A percentile compares a stretch with the other conserved stretches of the same genome.
These are phyloP conservation scores for Xylaria arbuscula DNA, from an alignment of 2,329 filamentous ascomycete species.

Conservation along the genomic window DNA sequence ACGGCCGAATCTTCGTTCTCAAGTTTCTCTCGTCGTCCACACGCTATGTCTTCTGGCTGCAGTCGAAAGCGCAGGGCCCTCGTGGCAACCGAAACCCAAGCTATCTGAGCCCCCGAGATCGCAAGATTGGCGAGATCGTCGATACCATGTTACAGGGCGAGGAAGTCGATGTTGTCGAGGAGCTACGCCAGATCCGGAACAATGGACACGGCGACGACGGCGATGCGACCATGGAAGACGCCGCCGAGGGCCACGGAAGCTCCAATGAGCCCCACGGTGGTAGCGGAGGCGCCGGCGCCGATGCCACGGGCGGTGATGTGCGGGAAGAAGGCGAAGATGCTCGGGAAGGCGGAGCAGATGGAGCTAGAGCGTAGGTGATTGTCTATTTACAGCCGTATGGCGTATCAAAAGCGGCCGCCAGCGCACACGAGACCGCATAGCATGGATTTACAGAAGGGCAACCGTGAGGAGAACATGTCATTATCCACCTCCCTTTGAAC, in stretches of 20 bases:
- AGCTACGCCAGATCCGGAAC: conserved; percentile 73
- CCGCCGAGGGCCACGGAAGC: conserved; percentile 73
- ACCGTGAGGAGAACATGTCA: conserved; percentile 30
- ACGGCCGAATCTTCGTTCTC: conserved; percentile 91
- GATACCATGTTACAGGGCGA: conserved; percentile 87
- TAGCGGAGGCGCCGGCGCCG: conserved; percentile 84
- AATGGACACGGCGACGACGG: conserved; percentile 68
- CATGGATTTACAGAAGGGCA: conserved; percentile 23
- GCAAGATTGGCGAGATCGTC: conserved; percentile 88
- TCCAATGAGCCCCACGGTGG: conserved; percentile 67
- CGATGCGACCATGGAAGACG: conserved; percentile 83
- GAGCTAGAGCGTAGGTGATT: conserved; percentile 97
- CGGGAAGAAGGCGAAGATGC: conserved; percentile 89
- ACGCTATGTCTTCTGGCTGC: conserved; percentile 94
- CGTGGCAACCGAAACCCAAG: conserved; percentile 70
- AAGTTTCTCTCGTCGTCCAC: conserved; percentile 95
- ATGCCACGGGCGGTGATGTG: conserved; percentile 90
- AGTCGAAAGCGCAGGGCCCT: conserved; percentile 82
- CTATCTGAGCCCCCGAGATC: conserved; percentile 86
- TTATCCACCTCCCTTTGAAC: conserved; percentile 26
- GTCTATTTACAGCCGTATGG: conserved; percentile 51
- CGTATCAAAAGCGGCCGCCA: conserved; percentile 41
- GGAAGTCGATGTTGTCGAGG: conserved; percentile 80
- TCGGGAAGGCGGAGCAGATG: conserved; percentile 93
- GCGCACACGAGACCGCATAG: conserved; percentile 39